A percentile compares a stretch with the other conserved stretches of the same genome.
These are phyloP conservation scores for Geotrichum macrosporum DNA, from an alignment of 1,139 yeast genomes.

Conservation along the genomic window DNA sequence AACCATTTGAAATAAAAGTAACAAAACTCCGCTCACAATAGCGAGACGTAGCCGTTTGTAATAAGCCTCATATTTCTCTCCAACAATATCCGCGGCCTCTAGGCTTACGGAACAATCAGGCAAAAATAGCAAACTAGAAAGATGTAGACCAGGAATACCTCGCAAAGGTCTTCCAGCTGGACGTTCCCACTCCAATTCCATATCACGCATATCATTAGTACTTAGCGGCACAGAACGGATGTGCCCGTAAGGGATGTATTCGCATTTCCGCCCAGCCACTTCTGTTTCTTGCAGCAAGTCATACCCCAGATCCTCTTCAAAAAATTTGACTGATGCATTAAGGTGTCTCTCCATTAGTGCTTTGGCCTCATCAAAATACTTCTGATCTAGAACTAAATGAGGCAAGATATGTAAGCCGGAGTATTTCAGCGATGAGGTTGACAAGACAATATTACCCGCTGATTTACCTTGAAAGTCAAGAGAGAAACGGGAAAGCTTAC, in stretches of 20 bases:
- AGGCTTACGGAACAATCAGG: constrained; percentile 80
- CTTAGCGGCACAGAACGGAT: constrained; percentile 55
- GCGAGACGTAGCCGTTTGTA: constrained; percentile 38
- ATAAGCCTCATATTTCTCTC: constrained; percentile 53
- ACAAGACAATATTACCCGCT: constrained; percentile 61
- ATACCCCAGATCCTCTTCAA: constrained; percentile 30
- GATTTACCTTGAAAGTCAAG: constrained; percentile 58
- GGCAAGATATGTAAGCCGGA: constrained; percentile 59
- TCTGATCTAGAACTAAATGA: constrained; percentile 42
- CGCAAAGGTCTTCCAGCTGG: constrained; percentile 77
- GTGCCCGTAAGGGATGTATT: constrained; percentile 64
- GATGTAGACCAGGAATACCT: constrained; percentile 50
- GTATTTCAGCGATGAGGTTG: constrained; percentile 70
- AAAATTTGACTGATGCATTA: constrained; percentile 39
- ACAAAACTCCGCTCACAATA: constrained; percentile 42
- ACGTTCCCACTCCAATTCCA: constrained; percentile 64
- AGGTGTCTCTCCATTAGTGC: constrained; percentile 41
- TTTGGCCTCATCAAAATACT: constrained; percentile 44
- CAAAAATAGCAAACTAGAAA: constrained; percentile 65
- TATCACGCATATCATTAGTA: constrained; percentile 49
- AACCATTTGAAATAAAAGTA: constrained; percentile 49
- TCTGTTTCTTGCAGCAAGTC: constrained; percentile 26
- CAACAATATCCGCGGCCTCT: constrained; percentile 46
- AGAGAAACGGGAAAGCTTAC: constrained; percentile 25
- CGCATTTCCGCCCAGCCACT: constrained; percentile 51